phyloP scores from a whole-genome alignment of 345 rosid species.

The Populus ilicifolia region DNA sequence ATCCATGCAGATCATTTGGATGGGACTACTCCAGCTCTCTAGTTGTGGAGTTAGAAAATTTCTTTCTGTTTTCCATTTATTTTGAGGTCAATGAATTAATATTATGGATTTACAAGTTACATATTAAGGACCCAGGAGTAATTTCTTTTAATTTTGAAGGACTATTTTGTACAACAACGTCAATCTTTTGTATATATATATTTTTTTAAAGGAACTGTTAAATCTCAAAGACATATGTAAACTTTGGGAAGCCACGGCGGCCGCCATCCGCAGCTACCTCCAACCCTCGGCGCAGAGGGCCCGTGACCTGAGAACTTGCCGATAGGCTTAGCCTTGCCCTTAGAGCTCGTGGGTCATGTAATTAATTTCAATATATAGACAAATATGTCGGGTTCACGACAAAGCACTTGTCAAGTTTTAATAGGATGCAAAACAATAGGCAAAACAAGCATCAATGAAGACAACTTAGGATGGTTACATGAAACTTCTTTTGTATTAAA shows the following conservation, averaged over 20 bases:
- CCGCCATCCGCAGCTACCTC: not conserved
- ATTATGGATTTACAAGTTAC: not conserved
- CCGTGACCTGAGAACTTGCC: too few species aligned
- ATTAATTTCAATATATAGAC: too few species aligned
- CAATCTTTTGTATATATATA: too few species aligned
- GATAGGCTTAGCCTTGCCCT: too few species aligned
- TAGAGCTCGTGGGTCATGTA: too few species aligned
- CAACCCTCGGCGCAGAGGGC: not conserved
- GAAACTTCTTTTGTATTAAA: not conserved
- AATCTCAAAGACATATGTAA: not conserved
- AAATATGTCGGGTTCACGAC: not conserved
- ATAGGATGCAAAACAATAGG: not conserved
- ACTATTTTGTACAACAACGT: not conserved
- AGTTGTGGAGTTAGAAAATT: not conserved
- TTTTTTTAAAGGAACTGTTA: too few species aligned
- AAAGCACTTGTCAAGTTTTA: not conserved
- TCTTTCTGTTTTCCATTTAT: not conserved
- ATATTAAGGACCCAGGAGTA: not conserved
- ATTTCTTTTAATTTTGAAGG: not conserved
- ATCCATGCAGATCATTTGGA: not conserved
- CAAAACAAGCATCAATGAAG: not conserved
- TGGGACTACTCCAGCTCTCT: not conserved
- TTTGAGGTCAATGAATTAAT: not conserved
- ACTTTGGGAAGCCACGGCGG: not conserved
- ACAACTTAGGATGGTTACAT: not conserved